A percentile compares a stretch with the other conserved stretches of the same genome.
These are phyloP conservation scores for Tricholoma saponaceum DNA, from an alignment of 768 basidiomycete species.

Conservation along the genomic window DNA sequence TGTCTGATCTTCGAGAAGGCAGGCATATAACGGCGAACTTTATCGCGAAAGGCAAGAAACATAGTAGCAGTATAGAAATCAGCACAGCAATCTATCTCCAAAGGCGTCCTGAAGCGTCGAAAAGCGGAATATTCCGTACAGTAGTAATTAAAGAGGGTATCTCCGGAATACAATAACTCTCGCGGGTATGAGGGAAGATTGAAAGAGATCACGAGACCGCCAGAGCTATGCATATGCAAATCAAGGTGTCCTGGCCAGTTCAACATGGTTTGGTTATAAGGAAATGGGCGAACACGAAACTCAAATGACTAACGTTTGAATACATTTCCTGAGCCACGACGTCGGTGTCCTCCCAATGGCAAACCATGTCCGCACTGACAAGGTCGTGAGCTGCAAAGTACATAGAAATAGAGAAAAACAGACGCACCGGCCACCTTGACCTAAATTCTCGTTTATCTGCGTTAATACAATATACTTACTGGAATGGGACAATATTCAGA, in stretches of 20 bases:
- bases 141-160: constrained; percentile 20
- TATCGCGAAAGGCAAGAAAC: constrained; percentile 19
- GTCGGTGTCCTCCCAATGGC: constrained; percentile 88
- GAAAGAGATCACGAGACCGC: constrained; percentile 33
- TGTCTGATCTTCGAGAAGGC: constrained; percentile 34
- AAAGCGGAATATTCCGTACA: constrained; percentile 18
- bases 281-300: constrained; percentile 6
- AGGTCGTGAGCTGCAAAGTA: constrained; percentile 4
- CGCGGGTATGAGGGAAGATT: constrained; percentile 14
- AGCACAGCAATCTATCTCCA: neutral
- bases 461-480: constrained; percentile 88
- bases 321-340: constrained; percentile 74
- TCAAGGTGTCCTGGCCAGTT: constrained; percentile 55
- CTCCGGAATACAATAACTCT: constrained; percentile 16
- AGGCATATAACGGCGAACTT: constrained; percentile 26
- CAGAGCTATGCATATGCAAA: constrained; percentile 48
- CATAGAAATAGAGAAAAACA: constrained; percentile 7
- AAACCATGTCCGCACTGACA: constrained; percentile 71
- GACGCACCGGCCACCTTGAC: constrained; percentile 79
- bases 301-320: constrained; percentile 56
- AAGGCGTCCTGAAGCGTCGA: neutral
- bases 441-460: constrained; percentile 79
- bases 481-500: constrained; percentile 11
- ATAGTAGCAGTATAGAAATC: constrained; percentile 1
- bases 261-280: constrained; percentile 7